These are phyloP conservation scores for Trichosphaerium sp. DNA, from an alignment of 78 protist genomes.

Conservation along the genomic window DNA sequence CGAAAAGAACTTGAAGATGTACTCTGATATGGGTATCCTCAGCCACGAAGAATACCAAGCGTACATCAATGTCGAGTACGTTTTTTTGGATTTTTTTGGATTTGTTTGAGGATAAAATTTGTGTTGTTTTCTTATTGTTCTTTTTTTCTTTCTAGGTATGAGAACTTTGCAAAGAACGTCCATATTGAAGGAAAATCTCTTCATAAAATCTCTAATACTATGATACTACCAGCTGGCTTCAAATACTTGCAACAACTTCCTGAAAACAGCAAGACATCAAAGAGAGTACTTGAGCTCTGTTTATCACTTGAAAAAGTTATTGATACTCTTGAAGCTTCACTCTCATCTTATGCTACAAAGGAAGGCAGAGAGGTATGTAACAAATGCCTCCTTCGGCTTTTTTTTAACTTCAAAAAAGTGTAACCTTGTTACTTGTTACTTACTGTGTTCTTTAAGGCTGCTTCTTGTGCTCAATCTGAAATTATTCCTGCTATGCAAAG, in stretches of 20 bases:
- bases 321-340: conserved; percentile 11
- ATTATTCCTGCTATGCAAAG: conserved; percentile 40
- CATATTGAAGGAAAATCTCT: neutral
- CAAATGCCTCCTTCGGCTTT: conserved; percentile 6
- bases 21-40: conserved; percentile 50
- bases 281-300: conserved; percentile 9
- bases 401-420: neutral
- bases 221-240: conserved; percentile 32
- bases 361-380: neutral
- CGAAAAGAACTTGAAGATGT: conserved; percentile 16
- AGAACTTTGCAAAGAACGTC: conserved; percentile 20
- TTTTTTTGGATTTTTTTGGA: conserved; percentile 36
- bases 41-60: conserved; percentile 40
- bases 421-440: neutral
- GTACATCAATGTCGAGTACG: conserved; percentile 65
- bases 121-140: conserved; percentile 42
- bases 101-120: conserved; percentile 30
- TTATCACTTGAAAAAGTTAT: too few species aligned
- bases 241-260: conserved; percentile 24
- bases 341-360: conserved; percentile 11
- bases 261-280: conserved; percentile 10
- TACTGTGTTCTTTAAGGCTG: neutral
- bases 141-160: too few species aligned
- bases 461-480: neutral
- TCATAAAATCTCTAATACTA: neutral